These are phyloP conservation scores for Saccharum officinarum DNA, from an alignment of 176 grass and related monocot genomes.

Conservation along the genomic window DNA sequence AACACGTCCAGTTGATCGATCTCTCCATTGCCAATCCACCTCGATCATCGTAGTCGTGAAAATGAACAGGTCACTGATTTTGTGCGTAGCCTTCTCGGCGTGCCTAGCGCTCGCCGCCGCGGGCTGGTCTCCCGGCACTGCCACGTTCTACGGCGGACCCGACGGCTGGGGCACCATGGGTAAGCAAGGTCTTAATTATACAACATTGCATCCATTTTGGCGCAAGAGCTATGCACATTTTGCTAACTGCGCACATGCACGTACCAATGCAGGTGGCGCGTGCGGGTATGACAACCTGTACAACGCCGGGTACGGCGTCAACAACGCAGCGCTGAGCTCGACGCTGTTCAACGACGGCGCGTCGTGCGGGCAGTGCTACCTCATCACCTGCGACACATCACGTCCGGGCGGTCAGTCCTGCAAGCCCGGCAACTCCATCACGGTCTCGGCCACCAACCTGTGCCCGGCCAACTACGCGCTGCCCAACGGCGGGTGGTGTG, in stretches of 20 bases:
- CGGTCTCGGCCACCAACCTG: conserved; percentile 51
- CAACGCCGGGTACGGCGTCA: neutral
- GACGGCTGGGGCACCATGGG: conserved; percentile 61
- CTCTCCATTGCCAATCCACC: neutral
- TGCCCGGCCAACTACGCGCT: conserved; percentile 59
- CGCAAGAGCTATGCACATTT: neutral
- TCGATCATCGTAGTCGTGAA: neutral
- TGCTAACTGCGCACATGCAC: no score
- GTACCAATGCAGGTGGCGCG: conserved; percentile 79
- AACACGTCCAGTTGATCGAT: no score
- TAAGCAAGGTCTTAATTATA: neutral
- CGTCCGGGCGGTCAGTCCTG: conserved; percentile 11
- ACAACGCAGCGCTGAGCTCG: no score
- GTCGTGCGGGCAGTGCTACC: no score
- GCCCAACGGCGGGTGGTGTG: conserved; percentile 65
- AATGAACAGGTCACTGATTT: neutral
- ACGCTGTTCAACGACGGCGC: no score
- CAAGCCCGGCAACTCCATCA: neutral
- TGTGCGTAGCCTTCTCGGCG: neutral
- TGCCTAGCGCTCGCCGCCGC: neutral
- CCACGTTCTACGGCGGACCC: conserved; percentile 56
- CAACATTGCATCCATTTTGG: neutral
- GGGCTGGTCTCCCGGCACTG: conserved; percentile 9
- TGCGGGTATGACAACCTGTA: conserved; percentile 89
- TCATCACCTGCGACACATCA: neutral